Base-by-base conservation (phyloP, 2,329 filamentous ascomycete genomes). In the Talaromyces funiculosus region DNA sequence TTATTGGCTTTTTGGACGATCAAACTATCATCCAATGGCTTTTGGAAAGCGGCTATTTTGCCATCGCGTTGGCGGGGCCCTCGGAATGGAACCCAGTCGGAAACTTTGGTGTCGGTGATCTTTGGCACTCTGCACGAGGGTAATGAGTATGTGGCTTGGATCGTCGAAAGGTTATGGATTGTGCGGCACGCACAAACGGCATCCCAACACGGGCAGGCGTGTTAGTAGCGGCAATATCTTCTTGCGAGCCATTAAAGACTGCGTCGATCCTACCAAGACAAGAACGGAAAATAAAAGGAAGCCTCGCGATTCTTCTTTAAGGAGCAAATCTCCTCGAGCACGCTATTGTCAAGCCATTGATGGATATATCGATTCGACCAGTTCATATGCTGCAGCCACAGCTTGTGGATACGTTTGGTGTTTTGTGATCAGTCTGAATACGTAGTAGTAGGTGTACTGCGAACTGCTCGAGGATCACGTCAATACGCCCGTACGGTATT, bases 71-170 rank as follows among this genome's bases (percentile, higher is more conserved):
- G 20, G 51, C 51, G 51, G 51, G n/a, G 51, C 22, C 29, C 43
- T 12, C 4, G 14, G n/a, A 26, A 49, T 14, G 16, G 26, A 54
- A 40, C 2, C 51, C 51, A 54, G 51, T 54, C 51, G 51, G 51
- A 54, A 54, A 54, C 31, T 53, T 53, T 40, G 51, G 18, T 29
- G 51, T 22, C n/a, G 51, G n/a, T 37, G 51, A 54, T 54, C 33
- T 14, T 40, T n/a, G 26, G 14, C 16, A 49, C 16, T n/a, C 45
- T 49, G 29, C 47, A 51, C 47, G 29, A 51, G 47, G 47, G n/a
- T 51, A n/a, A 10, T 33, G 47, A 20, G 47, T 51, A 20, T 51
- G 47, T 51, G 47, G 47, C 47, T 51, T 51, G 47, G 26, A 18
- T 47, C 14, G 6, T 51, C 47, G 20, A 33, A 51, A 51, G 26